phyloP scores from a whole-genome alignment of 768 basidiomycete species.

The Leccinum pellstonianum region DNA sequence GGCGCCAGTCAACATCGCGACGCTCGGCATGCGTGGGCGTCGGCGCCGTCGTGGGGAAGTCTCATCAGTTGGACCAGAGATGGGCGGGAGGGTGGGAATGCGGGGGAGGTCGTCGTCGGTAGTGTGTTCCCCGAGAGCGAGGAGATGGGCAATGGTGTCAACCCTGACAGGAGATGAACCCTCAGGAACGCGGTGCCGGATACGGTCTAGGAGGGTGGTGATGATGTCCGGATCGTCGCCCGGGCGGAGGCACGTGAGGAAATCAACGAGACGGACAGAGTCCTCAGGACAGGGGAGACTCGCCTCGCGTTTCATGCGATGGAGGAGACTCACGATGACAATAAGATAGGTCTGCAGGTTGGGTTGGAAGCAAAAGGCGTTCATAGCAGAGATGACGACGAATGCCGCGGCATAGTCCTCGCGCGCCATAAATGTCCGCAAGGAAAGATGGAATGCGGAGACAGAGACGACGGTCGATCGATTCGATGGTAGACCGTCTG shows the following conservation, averaged over 20 bases:
- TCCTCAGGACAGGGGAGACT: conserved; percentile 1
- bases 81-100: conserved; percentile 1
- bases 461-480: conserved; percentile 31
- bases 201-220: conserved; percentile 15
- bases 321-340: conserved; percentile 40
- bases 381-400: conserved; percentile 37
- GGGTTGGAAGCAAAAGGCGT: conserved; percentile 29
- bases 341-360: conserved; percentile 40
- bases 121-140: conserved; percentile 13
- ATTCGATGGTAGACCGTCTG: conserved; percentile 14
- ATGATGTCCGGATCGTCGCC: conserved; percentile 19
- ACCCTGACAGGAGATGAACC: conserved; percentile 12
- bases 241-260: conserved; percentile 22
- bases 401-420: conserved; percentile 51
- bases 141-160: conserved; percentile 22
- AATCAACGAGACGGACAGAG: conserved; percentile 24
- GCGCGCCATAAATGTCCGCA: conserved; percentile 44
- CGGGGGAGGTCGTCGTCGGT: conserved; percentile 11
- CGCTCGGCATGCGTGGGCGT: conserved; percentile 13
- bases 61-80: background rate
- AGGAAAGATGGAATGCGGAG: conserved; percentile 40
- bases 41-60: background rate
- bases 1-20: conserved; percentile 19
- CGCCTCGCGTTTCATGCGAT: conserved; percentile 28
- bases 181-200: conserved; percentile 1